phyloP scores from a whole-genome alignment of 2,329 filamentous ascomycete species.

The Aspergillus melleus region DNA sequence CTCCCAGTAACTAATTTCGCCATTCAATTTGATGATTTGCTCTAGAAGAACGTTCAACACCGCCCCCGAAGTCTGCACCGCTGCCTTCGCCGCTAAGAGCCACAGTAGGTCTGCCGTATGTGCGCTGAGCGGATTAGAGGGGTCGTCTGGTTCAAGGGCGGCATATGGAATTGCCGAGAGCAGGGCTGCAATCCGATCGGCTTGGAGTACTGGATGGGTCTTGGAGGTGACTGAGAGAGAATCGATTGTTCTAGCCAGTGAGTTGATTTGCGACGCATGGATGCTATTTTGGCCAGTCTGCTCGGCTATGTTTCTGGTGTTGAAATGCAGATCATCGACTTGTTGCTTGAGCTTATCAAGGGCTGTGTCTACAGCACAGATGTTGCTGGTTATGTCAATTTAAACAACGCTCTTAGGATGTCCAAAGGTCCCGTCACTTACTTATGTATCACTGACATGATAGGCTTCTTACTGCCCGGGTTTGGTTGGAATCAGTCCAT shows the following conservation, averaged over 20 bases:
- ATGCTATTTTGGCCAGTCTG: constrained; percentile 8
- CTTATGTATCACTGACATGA: constrained; percentile 15
- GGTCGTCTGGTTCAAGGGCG: constrained; percentile 11
- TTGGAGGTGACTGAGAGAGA: constrained; percentile 69
- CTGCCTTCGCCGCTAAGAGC: constrained; percentile 86
- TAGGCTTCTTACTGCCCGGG: background rate
- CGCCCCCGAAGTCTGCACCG: constrained; percentile 83
- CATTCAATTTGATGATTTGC: constrained; percentile 77
- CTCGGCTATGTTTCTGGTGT: constrained; percentile 21
- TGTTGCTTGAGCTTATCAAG: constrained; percentile 58
- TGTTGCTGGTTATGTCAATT: constrained; percentile 45
- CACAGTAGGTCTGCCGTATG: constrained; percentile 83
- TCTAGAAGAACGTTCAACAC: constrained; percentile 76
- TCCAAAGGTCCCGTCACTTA: constrained; percentile 1
- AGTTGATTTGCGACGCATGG: constrained; percentile 34
- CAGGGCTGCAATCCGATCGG: constrained; percentile 60
- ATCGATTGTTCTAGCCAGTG: constrained; percentile 68
- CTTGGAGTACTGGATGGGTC: constrained; percentile 61
- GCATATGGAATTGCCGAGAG: constrained; percentile 51
- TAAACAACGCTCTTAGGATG: background rate
- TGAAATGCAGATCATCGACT: constrained; percentile 17
- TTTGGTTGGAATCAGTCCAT: background rate
- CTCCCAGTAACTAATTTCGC: constrained; percentile 96
- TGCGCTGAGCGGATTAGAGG: constrained; percentile 33
- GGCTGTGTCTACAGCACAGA: constrained; percentile 58